These are phyloP conservation scores for Echria macrotheca DNA, from an alignment of 495 filamentous ascomycete genomes.

Conservation along the genomic window DNA sequence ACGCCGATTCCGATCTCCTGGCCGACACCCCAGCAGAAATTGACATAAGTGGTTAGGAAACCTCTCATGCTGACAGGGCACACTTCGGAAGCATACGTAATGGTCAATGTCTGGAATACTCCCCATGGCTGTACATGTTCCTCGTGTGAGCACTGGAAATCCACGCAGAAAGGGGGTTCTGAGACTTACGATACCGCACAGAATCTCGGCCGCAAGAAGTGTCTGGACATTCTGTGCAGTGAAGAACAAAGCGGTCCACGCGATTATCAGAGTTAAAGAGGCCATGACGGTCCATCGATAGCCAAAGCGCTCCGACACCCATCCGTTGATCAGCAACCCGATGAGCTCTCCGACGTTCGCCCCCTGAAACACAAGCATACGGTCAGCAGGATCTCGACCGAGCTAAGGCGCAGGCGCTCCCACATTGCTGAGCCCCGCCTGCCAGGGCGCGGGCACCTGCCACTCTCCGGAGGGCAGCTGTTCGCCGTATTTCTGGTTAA, in stretches of 20 bases:
- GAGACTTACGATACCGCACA: slow-evolving; percentile 56
- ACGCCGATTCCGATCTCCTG: slow-evolving; percentile 72
- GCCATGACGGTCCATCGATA: slow-evolving; percentile 67
- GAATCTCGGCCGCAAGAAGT: slow-evolving; percentile 67
- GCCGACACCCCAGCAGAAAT: slow-evolving; percentile 77
- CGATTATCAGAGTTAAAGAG: slow-evolving; percentile 59
- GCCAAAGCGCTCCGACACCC: slow-evolving; percentile 67
- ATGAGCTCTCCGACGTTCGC: slow-evolving; percentile 61
- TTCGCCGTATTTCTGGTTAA: slow-evolving; percentile 66
- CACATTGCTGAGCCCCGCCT: slow-evolving; percentile 69
- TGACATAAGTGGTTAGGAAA: slow-evolving; percentile 75
- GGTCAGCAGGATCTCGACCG: neutral
- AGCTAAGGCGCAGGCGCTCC: too few species aligned
- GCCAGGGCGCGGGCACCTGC: slow-evolving; percentile 68
- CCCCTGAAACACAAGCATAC: slow-evolving; percentile 14
- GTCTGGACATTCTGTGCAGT: slow-evolving; percentile 64
- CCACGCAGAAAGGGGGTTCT: neutral
- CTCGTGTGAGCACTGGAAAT: neutral
- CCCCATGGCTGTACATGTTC: slow-evolving; percentile 52
- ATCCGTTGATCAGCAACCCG: slow-evolving; percentile 71
- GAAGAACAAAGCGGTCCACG: slow-evolving; percentile 72
- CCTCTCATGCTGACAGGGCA: slow-evolving; percentile 66
- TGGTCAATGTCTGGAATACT: slow-evolving; percentile 72
- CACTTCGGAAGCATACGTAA: slow-evolving; percentile 78
- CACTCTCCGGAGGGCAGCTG: slow-evolving; percentile 51